A percentile compares a stretch with the other conserved stretches of the same genome.
Evolutionary conservation across 2,329 filamentous ascomycete genomes (phyloP).

Genomic region (Penicillium sp.): DNA sequence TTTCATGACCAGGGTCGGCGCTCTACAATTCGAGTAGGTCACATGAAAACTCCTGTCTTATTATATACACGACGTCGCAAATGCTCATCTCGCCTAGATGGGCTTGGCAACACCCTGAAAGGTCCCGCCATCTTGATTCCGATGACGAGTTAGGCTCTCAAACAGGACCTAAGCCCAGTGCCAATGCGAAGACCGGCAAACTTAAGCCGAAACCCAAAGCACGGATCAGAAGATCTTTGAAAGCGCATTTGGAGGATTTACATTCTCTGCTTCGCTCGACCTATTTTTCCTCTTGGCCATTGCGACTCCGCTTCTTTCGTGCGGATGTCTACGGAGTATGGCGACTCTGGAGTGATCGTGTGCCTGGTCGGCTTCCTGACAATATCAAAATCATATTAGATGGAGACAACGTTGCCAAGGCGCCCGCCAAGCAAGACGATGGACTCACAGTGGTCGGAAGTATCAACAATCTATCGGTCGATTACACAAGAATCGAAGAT

Average conservation of each 20-base stretch:
- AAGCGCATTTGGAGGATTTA: constrained; percentile 71
- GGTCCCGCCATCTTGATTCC: constrained; percentile 71
- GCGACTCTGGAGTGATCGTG: constrained; percentile 55
- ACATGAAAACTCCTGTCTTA: neutral
- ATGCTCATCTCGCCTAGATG: constrained; percentile 55
- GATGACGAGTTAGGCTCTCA: constrained; percentile 50
- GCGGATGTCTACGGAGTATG: constrained; percentile 67
- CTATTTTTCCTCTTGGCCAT: constrained; percentile 79
- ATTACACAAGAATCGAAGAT: constrained; percentile 49
- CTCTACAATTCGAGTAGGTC: constrained; percentile 86
- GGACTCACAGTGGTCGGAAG: constrained; percentile 34
- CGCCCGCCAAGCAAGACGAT: neutral
- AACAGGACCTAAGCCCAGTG: constrained; percentile 27
- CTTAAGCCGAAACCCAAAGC: constrained; percentile 39
- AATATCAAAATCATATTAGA: constrained; percentile 58
- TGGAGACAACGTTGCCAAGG: constrained; percentile 21
- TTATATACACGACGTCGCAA: constrained; percentile 2
- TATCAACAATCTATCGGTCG: constrained; percentile 49
- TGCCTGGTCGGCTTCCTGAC: constrained; percentile 47
- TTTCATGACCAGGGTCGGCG: constrained; percentile 81
- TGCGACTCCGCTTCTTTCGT: constrained; percentile 74
- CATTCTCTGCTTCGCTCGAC: constrained; percentile 73
- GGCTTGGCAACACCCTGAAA: constrained; percentile 83
- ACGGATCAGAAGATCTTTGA: constrained; percentile 56
- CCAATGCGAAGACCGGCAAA: constrained; percentile 40